phyloP scores from a whole-genome alignment of 371 early-diverging fungal genomes.

The Funneliformis caledonium region DNA sequence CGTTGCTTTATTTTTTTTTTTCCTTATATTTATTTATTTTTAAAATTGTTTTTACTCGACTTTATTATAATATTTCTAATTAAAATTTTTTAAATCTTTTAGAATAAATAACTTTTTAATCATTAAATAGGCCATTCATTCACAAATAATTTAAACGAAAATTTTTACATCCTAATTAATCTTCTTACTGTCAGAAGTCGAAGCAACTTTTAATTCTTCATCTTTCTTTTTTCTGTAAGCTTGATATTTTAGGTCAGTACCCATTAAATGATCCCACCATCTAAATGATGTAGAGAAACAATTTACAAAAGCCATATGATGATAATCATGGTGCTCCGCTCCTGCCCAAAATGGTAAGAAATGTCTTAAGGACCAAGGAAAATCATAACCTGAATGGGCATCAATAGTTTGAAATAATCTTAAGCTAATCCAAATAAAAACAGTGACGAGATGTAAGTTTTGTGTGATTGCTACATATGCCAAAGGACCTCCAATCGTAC shows the following conservation, averaged over 20 bases:
- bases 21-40: too few species aligned
- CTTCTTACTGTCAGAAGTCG: slow-evolving; percentile 37
- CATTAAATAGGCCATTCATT: too few species aligned
- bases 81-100: background rate
- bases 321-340: slow-evolving; percentile 86
- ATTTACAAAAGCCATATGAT: slow-evolving; percentile 81
- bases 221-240: slow-evolving; percentile 57
- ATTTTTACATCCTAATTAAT: background rate
- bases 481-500: slow-evolving; percentile 77
- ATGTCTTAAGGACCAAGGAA: slow-evolving; percentile 87
- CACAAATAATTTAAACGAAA: too few species aligned
- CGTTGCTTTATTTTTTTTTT: too few species aligned
- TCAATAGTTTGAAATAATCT: slow-evolving; percentile 86
- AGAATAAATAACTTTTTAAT: background rate
- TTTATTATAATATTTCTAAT: too few species aligned
- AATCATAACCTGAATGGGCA: slow-evolving; percentile 94
- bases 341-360: slow-evolving; percentile 82
- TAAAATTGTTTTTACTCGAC: too few species aligned
- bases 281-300: slow-evolving; percentile 83
- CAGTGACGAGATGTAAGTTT: slow-evolving; percentile 77
- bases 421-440: slow-evolving; percentile 79
- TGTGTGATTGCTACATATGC: slow-evolving; percentile 61
- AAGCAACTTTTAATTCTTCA: slow-evolving; percentile 44
- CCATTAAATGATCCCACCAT: slow-evolving; percentile 83
- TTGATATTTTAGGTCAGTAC: slow-evolving; percentile 79